Evolutionary conservation across 306 rosid genomes (phyloP).

Genomic region (Herpetospermum pedunculosum): DNA sequence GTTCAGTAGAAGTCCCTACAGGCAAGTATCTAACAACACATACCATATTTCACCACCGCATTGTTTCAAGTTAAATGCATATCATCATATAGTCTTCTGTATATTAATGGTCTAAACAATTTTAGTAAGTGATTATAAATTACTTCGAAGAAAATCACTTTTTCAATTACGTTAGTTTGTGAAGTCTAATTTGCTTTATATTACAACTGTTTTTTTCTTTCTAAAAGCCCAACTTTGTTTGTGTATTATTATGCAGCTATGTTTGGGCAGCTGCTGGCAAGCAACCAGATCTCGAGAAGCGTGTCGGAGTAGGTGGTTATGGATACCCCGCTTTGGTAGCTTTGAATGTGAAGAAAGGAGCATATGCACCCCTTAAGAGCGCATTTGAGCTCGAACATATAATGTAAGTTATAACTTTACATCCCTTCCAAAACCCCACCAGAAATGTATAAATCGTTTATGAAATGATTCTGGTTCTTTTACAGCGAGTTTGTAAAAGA

Average conservation of each 20-base stretch:
- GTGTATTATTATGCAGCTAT: constrained; percentile 42
- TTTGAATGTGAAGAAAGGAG: constrained; percentile 71
- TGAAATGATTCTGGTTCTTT: constrained; percentile 12
- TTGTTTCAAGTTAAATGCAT: not conserved
- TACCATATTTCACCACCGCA: not conserved
- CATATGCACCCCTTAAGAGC: constrained; percentile 91
- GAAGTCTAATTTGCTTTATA: too few species aligned
- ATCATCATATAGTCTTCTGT: not conserved
- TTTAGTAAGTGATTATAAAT: not conserved
- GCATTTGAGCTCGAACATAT: constrained; percentile 84
- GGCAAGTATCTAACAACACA: constrained; percentile 27
- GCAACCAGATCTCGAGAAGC: constrained; percentile 82
- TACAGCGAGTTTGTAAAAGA: constrained; percentile 76
- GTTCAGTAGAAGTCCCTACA: constrained; percentile 84
- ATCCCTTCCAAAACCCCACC: not conserved
- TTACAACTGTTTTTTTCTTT: too few species aligned
- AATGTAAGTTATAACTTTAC: constrained; percentile 34
- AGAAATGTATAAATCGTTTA: constrained; percentile 5
- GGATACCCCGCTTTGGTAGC: constrained; percentile 99
- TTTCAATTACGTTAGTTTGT: too few species aligned
- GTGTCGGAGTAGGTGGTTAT: constrained; percentile 93
- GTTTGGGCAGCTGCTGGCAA: constrained; percentile 90
- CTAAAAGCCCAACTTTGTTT: too few species aligned
- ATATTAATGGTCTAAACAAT: not conserved
- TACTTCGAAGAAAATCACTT: too few species aligned